Base-by-base conservation (phyloP, 2,329 filamentous ascomycete species). In the Epichloe typhina region DNA sequence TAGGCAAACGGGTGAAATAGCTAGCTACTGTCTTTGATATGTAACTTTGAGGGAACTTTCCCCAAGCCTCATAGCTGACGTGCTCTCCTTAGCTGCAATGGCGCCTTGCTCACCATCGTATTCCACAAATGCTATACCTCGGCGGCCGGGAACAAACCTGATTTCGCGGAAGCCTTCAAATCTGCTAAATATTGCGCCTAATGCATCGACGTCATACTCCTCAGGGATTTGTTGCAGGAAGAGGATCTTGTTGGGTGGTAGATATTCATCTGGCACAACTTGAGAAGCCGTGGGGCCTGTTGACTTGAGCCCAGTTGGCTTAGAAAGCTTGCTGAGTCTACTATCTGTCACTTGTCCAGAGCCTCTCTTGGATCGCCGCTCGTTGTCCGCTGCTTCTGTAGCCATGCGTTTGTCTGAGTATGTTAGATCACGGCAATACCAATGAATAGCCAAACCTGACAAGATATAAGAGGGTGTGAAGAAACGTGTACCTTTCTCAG, bases 161-260 rank as follows among this genome's bases (percentile, higher is more conserved):
- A 96, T 87, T 72, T 98, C 93, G 64, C 84, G 85, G 74, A 98
- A 96, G 26, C 91, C 91, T 55, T 95, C 87, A 71, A 94, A 98
- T 46, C 86, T 83, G 47, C 82, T 81, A 69, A 97, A 98, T 55
- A 97, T 82, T 35, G 77, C 75, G 0, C 82, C 84, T 50, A 98
- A 78, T 23, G 76, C 79, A 56, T 95, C 89, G 61, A 87, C 81
- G 65, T 86, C 86, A 68, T 86, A 88, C 56, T 88, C 86, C 56
- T 91, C 87, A 8, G 93, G 90, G 37, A 98, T 70, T 61, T 97
- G 91, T 71, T 94, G 88, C 54, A 97, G 74, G 71, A 97, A 95
- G 37, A 98, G 78, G 58, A 89, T 95, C 73, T 95, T 96, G 79
- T 97, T 97, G 37, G 93, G 91, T 4, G 91, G 91, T 4, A 97